Evolutionary conservation across 345 rosid species (phyloP), one percentile per base, ranked within the genome.

Genomic region (Raphanus raphanistrum): DNA sequence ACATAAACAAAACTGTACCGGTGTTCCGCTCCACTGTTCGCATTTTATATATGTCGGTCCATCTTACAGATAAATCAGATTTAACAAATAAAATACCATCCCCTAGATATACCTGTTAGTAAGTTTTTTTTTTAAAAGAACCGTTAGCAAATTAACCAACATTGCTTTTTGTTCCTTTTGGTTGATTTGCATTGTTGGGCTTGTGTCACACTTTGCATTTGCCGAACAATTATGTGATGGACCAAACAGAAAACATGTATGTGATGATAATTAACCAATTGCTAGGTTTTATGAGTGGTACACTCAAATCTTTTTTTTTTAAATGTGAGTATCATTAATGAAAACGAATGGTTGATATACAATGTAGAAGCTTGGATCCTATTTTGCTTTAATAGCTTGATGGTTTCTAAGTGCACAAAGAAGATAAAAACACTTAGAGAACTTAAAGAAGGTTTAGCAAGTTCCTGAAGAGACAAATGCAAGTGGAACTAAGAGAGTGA

Each of bases 21-120:
- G 50, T 73, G 82, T 73, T 68, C 35, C 75, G 61, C 8, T 63
- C 72, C 76, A 70, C 76, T 31, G 68, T 80, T 79, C 68, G 76
- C 82, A 80, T 74, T 74, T 70, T 29, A 75, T 57, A 75, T n/a
- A 5, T 74, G 82, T 74, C 79, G 72, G 82, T 80, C 68, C 67
- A 52, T 52, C 25, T 52, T 16, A 52, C 26, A 52, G 8, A 52
- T 52, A 52, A 52, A 16, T 2, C 8, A 74, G 26, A 28, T 15
- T 10, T 43, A 32, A 25, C 16, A 4, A 4, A 1, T 72, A 32
- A 12, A 50, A 0, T 79, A 50, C 57, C 11, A 78, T 58, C 26
- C 10, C 35, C 50, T 36, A 8, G 6, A 52, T 52, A 52, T 52
- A 52, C 15, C n/a, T 50, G 57, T 50, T 50, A n/a, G 6, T 16